A percentile compares a stretch with the other conserved stretches of the same genome.
Conservation (phyloP, 306 rosid genomes). For the Begonia fuchsioides region DNA sequence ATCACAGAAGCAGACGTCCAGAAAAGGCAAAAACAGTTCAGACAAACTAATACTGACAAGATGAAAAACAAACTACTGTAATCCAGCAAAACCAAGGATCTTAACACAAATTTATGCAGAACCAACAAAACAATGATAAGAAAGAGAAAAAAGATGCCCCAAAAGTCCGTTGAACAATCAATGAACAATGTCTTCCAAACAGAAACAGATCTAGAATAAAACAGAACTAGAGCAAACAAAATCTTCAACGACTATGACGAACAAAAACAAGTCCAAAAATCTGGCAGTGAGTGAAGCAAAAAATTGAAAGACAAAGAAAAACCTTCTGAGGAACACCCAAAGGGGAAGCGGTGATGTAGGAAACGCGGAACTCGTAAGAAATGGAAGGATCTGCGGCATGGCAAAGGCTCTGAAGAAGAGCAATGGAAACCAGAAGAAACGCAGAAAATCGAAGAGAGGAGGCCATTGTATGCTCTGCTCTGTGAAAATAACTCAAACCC, state of each 20-base stretch:
- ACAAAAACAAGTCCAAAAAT: too few relatives aligned
- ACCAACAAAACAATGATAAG: too few relatives aligned
- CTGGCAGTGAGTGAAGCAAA: too few relatives aligned
- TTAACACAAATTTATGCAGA: too few relatives aligned
- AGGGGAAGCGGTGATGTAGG: constrained; percentile 60
- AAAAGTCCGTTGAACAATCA: background rate
- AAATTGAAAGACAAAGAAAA: background rate
- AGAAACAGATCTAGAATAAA: background rate
- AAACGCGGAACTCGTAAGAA: constrained; percentile 34
- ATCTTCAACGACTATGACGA: background rate
- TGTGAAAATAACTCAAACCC: background rate
- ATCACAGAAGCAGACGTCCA: too few relatives aligned
- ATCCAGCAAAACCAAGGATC: too few relatives aligned
- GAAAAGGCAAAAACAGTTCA: too few relatives aligned
- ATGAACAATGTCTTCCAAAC: background rate
- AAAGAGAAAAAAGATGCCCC: too few relatives aligned
- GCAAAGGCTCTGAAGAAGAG: constrained; percentile 28
- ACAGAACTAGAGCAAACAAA: background rate
- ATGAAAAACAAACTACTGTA: too few relatives aligned
- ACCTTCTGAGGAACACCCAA: constrained; percentile 80
- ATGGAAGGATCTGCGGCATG: constrained; percentile 47
- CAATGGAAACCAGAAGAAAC: constrained; percentile 7
- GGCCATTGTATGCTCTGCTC: constrained; percentile 19
- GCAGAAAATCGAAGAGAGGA: constrained; percentile 14
- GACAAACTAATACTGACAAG: too few relatives aligned